Evolutionary conservation across 2,329 filamentous ascomycete genomes (phyloP).

Genomic region (Xylariaceae sp.): DNA sequence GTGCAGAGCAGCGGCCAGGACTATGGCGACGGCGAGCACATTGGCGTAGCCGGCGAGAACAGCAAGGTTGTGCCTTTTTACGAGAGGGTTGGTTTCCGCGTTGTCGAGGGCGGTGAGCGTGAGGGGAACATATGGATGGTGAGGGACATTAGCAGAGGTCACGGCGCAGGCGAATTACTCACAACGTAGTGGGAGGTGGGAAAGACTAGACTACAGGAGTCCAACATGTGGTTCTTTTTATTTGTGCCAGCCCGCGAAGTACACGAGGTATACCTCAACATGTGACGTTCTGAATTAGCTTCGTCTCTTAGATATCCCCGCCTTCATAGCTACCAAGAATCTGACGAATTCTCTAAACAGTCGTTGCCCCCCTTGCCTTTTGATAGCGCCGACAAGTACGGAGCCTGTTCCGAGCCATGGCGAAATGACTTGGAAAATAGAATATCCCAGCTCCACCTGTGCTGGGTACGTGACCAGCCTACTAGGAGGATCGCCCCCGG

Average conservation of each 20-base stretch:
- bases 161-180: not conserved
- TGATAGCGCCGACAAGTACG: not conserved
- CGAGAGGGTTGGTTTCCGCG: constrained; percentile 43
- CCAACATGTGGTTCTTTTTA: not conserved
- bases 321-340: constrained; percentile 2
- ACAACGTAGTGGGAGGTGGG: not conserved
- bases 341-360: not conserved
- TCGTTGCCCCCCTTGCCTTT: not conserved
- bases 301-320: constrained; percentile 7
- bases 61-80: constrained; percentile 47
- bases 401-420: constrained; percentile 1
- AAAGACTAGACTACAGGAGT: not conserved
- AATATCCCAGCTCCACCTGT: constrained; percentile 13
- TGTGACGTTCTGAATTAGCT: constrained; percentile 3
- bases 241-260: constrained; percentile 3
- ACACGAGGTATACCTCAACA: constrained; percentile 9
- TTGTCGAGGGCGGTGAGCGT: constrained; percentile 33
- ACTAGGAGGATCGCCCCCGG: constrained; percentile 16
- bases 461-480: constrained; percentile 17
- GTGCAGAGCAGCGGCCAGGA: constrained; percentile 29
- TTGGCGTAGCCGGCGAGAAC: constrained; percentile 46
- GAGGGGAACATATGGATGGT: constrained; percentile 41
- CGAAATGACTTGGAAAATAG: constrained; percentile 1
- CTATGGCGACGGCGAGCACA: constrained; percentile 39
- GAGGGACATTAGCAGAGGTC: constrained; percentile 26